Percentiles rank a stretch among this genome's conserved stretches.
Evolutionary conservation across 1,284 basidiomycete genomes (phyloP).

Genomic region (Cutaneotrichosporon sp.): DNA sequence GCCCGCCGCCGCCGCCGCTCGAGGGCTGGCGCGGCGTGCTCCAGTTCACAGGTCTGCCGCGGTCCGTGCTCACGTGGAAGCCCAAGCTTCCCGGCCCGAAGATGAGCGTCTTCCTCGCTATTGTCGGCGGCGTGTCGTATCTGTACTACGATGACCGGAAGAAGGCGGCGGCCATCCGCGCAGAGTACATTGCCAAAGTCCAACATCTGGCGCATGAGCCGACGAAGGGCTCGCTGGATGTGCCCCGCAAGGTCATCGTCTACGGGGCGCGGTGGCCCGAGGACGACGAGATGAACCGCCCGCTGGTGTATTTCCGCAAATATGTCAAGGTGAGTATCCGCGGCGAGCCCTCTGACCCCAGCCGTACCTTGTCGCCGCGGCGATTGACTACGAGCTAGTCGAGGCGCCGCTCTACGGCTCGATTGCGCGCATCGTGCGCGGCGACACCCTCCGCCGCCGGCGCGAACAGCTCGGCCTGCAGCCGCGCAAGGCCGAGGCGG

Average conservation of each 20-base stretch:
- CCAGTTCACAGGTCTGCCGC: conserved; percentile 51
- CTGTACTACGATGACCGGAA: conserved; percentile 79
- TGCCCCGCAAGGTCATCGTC: conserved; percentile 76
- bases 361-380: conserved; percentile 91
- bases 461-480: conserved; percentile 60
- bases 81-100: conserved; percentile 74
- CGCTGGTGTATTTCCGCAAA: conserved; percentile 82
- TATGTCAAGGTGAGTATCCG: conserved; percentile 77
- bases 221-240: conserved; percentile 59
- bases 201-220: conserved; percentile 66
- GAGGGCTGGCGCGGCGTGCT: conserved; percentile 45
- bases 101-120: conserved; percentile 76
- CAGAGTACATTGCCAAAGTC: conserved; percentile 75
- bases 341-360: conserved; percentile 40
- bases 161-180: conserved; percentile 68
- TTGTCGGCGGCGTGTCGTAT: conserved; percentile 65
- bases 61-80: conserved; percentile 49
- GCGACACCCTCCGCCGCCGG: conserved; percentile 56
- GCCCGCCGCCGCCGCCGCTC: conserved; percentile 21
- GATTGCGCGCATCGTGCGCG: conserved; percentile 53
- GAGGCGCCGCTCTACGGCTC: conserved; percentile 80
- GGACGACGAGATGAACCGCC: conserved; percentile 85
- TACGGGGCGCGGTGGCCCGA: conserved; percentile 88
- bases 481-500: conserved; percentile 41
- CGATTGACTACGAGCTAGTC: conserved; percentile 83